A percentile compares a stretch with the other conserved stretches of the same genome.
Evolutionary conservation across 1,284 basidiomycete genomes (phyloP).

Genomic region (Melampsora larici-populina): DNA sequence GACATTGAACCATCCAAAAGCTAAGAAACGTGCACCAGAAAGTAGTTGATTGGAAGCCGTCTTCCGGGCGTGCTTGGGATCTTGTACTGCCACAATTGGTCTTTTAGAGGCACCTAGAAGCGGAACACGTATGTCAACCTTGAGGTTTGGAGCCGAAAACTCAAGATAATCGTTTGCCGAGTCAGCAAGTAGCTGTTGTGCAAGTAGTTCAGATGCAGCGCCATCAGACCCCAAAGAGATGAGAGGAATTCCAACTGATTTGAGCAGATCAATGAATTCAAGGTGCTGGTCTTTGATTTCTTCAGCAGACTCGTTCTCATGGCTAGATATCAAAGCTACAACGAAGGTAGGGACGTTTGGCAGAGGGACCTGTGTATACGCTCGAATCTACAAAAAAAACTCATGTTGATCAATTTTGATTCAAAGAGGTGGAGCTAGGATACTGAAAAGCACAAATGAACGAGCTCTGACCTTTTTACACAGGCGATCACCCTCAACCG

Average conservation of each 20-base stretch:
- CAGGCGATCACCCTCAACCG: background rate
- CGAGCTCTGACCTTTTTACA: background rate
- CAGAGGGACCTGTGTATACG: conserved; percentile 6
- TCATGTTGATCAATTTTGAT: background rate
- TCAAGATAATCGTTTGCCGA: background rate
- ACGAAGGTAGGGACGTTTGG: too few species aligned
- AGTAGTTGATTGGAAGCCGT: too few species aligned
- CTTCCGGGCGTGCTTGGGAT: too few species aligned
- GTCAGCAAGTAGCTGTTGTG: background rate
- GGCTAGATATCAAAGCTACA: too few species aligned
- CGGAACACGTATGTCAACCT: background rate
- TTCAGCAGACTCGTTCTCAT: too few species aligned
- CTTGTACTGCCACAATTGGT: too few species aligned
- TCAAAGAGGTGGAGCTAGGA: too few species aligned
- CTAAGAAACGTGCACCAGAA: too few species aligned
- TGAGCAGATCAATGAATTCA: too few species aligned
- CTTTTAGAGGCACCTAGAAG: background rate
- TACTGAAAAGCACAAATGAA: too few species aligned
- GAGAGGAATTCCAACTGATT: background rate
- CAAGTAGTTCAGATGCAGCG: background rate
- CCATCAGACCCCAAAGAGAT: conserved; percentile 11
- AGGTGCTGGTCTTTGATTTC: too few species aligned
- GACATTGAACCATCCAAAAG: too few species aligned
- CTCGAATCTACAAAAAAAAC: background rate
- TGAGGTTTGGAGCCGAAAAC: background rate